Base-by-base conservation (phyloP, 2,329 filamentous ascomycete genomes). In the Aspergillus hortae region DNA sequence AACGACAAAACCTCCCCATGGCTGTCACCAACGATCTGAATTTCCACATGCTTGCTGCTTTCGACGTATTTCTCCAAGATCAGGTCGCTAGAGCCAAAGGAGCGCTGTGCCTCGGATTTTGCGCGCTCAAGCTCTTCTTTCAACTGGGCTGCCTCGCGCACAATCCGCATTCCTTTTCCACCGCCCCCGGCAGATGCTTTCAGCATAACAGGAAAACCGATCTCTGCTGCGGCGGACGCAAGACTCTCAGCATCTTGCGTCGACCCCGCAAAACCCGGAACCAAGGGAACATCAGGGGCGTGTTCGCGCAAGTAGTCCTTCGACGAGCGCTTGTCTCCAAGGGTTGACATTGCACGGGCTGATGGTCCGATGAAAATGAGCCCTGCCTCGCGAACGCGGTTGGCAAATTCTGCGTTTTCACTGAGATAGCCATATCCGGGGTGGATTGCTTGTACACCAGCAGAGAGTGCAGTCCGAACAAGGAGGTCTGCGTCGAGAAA, bases 171-270 rank as follows among this genome's bases (percentile, higher is more conserved):
- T 0, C 76, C 76, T 9, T 73, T 77, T 6, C 75, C 77, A 0
- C 77, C 77, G 1, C 77, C 77, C 0, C 77, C 77, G 7, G 73
- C 75, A 0, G 74, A 74, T n/a, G 72, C 74, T 53, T 79, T 80
- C 1, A 80, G 48, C 70, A 80, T 77, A 4, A 79, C 59, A 0
- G 76, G 76, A 17, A 64, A 58, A 14, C 63, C 60, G 27, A 68
- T 66, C 10, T 62, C 48, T 12, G 58, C 52, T 1, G 66, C 65
- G 2, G 51, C 61, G 4, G 25, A 40, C 23, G 51, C 54, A 12
- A 66, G 49, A 12, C 61, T 61, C 3, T 54, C 56, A 1, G 55
- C 50, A 27, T 65, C 53, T 33, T 64, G 57, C 11, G 54, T 61
- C 1, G 58, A 61, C 1, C 63, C 62, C 4, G 55, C 36, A 47